A percentile compares a stretch with the other conserved stretches of the same genome.
These are phyloP conservation scores for Sequoia sempervirens DNA, from an alignment of 75 land plant genomes.

Conservation along the genomic window DNA sequence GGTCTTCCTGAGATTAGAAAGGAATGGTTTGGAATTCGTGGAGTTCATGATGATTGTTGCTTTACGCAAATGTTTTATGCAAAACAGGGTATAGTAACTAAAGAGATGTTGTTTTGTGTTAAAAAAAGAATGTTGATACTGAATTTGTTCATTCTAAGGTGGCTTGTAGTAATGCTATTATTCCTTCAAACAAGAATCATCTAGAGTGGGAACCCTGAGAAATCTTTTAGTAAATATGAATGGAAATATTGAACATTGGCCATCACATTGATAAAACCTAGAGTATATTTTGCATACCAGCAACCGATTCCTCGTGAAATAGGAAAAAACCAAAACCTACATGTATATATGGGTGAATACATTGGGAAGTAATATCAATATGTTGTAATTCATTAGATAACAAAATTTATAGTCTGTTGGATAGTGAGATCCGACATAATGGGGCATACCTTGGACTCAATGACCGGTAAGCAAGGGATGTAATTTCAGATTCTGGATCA, in stretches of 20 bases:
- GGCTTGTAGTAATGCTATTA: no score
- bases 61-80: no score
- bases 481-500: constrained; percentile 33
- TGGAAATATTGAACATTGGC: no score
- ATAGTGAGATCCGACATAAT: constrained; percentile 54
- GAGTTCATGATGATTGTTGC: constrained; percentile 50
- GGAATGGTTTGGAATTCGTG: constrained; percentile 79
- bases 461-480: constrained; percentile 7
- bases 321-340: not conserved
- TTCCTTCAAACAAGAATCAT: no score
- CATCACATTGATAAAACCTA: no score
- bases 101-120: no score
- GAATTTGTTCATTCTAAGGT: no score
- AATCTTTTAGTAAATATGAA: no score
- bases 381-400: not conserved
- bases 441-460: constrained; percentile 31
- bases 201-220: no score
- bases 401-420: constrained; percentile 27
- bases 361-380: not conserved
- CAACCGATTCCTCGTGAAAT: not conserved
- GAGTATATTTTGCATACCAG: no score
- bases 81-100: no score
- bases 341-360: not conserved
- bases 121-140: no score
- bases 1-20: constrained; percentile 85